phyloP scores from a whole-genome alignment of 2,329 filamentous ascomycete genomes.

The Lasiodiplodia theobromae region DNA sequence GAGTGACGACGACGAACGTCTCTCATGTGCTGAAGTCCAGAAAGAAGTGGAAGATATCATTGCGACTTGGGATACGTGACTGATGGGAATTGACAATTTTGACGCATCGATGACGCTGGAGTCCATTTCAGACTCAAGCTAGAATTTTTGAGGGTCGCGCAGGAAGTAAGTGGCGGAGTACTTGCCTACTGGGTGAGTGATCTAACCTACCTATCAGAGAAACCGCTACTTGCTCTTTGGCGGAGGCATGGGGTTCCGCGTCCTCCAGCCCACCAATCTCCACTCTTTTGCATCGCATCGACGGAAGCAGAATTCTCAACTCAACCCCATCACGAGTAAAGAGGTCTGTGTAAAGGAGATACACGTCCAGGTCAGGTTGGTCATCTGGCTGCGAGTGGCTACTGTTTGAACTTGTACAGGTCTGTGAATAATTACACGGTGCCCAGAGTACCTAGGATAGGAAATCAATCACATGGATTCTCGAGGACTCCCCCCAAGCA shows the following conservation, averaged over 20 bases:
- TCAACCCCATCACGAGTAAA: neutral
- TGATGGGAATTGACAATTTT: neutral
- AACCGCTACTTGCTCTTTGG: neutral
- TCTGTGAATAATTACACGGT: neutral
- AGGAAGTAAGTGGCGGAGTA: neutral
- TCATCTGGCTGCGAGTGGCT: neutral
- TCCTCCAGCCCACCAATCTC: neutral
- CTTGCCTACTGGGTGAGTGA: neutral
- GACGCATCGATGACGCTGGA: neutral
- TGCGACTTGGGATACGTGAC: slow-evolving; percentile 3
- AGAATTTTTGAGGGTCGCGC: neutral
- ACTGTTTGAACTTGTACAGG: neutral
- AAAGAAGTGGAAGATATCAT: slow-evolving; percentile 33
- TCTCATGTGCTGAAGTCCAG: slow-evolving; percentile 42
- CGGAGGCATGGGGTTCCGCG: neutral
- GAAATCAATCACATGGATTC: neutral
- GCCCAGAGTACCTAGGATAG: neutral
- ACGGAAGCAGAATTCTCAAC: neutral
- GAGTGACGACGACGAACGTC: slow-evolving; percentile 39
- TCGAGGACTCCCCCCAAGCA: neutral
- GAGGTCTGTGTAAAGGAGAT: neutral
- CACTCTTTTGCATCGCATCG: neutral
- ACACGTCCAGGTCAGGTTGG: neutral
- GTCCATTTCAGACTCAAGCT: neutral
- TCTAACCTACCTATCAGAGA: neutral